Evolutionary conservation across 1,284 basidiomycete species (phyloP), one percentile per base, ranked within the genome.

Genomic region (Somion occarium): DNA sequence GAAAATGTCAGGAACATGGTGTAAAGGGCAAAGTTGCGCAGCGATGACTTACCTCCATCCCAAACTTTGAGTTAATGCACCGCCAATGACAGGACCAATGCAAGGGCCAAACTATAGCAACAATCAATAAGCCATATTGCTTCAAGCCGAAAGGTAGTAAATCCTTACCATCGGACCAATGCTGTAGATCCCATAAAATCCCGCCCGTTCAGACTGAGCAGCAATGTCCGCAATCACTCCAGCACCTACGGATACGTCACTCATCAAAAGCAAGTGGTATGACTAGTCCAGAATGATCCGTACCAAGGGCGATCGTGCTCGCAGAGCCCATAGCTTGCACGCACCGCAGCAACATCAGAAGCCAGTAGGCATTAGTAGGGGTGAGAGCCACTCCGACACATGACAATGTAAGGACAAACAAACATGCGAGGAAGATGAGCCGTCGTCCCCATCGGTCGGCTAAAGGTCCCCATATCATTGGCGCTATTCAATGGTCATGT

Each of bases 41-140:
- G 30, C 30, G 30, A 7, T 34, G 3, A 44, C 69, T 48, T 50
- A 81, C 85, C 85, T 79, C 86, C 85, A 88, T 23, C 85, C 83
- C 1, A 86, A 65, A 12, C 67, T 67, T 47, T 82, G 74, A 11
- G 83, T 66, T 13, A 88, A 66, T 9, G 63, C 72, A 23, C 85
- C 85, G 22, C 85, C 85, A 2, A 88, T 70, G 2, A 74, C 66
- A 5, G 73, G 73, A 13, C 72, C 73, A 23, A 74, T 39, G 27
- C 60, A 64, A 5, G 71, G 73, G 4, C 70, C 73, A 44, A 69
- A 53, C 71, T 71, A 15, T 34, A 34, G 30, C 30, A 44, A 27
- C 45, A 34, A 34, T 18, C 11, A 24, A 41, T 42, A 41, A 30
- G 20, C 3, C 11, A 23, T 23, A 22, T 4, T 23, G 42, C 26